These are phyloP conservation scores for Candida hispaniensis DNA, from an alignment of 805 yeast species.

Conservation along the genomic window DNA sequence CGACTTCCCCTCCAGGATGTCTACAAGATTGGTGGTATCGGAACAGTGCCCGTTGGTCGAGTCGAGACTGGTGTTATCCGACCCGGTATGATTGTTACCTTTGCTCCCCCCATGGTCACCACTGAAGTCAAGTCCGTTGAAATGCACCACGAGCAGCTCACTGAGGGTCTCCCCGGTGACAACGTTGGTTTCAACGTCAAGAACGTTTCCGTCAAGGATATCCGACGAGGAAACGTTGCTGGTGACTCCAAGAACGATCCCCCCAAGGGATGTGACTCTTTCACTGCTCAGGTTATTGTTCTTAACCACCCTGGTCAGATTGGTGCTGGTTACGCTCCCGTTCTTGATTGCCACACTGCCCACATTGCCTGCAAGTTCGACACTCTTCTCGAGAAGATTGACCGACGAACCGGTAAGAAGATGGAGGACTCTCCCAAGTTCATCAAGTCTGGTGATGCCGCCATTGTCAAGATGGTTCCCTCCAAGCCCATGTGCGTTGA, in stretches of 20 bases:
- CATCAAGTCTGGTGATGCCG: conserved; percentile 95
- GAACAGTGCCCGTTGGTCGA: conserved; percentile 90
- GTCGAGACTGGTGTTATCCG: conserved; percentile 87
- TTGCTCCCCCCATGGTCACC: conserved; percentile 85
- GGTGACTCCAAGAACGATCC: conserved; percentile 88
- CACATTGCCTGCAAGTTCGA: conserved; percentile 87
- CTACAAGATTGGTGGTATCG: conserved; percentile 88
- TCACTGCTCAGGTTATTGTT: conserved; percentile 78
- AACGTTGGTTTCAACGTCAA: conserved; percentile 84
- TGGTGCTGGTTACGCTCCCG: conserved; percentile 86
- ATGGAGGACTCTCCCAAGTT: conserved; percentile 83
- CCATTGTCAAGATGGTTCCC: conserved; percentile 82
- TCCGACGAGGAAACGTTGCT: conserved; percentile 87
- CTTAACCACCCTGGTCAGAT: conserved; percentile 90
- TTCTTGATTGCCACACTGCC: conserved; percentile 86
- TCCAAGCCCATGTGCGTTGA: conserved; percentile 92
- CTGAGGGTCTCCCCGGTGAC: conserved; percentile 83
- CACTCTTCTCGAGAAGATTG: conserved; percentile 70
- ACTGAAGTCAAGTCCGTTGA: conserved; percentile 85
- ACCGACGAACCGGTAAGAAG: conserved; percentile 88
- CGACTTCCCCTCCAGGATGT: conserved; percentile 86
- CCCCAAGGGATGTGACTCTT: conserved; percentile 66
- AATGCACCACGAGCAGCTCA: conserved; percentile 76
- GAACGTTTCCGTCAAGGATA: conserved; percentile 81
- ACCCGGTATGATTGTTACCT: conserved; percentile 83